Base-by-base conservation (phyloP, 2,329 filamentous ascomycete genomes). In the Colletotrichum acutatum region DNA sequence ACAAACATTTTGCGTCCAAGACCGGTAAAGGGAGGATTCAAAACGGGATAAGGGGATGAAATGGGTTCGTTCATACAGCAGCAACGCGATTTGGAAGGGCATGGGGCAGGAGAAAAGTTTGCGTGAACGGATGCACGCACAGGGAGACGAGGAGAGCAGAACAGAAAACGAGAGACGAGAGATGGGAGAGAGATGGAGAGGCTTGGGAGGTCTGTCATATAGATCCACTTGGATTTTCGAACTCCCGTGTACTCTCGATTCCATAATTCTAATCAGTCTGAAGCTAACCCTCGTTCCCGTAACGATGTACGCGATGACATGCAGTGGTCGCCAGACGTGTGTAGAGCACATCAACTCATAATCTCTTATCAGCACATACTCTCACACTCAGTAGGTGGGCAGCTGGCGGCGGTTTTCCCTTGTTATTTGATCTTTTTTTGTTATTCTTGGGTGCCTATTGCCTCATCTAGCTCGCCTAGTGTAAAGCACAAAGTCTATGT, bases 221-320 rank as follows among this genome's bases (percentile, higher is more conserved):
- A 72, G 66, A 60, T 60, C 66, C 70, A 19, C 58, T 56, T 70
- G 62, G 59, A 56, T 54, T 69, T 69, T 69, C 37, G 32, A 72
- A 69, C 46, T 60, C 56, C 46, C 42, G 42, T 59, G 42, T 59
- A 46, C 70, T 59, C 66, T 57, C 53, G 59, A 58, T 69, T 60
- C 58, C 70, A 53, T 72, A 72, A 72, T 72, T 71, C 53, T 72
- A 72, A 72, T 70, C 42, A 72, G 42, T 60, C 34, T 60, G 19
- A 58, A 58, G 34, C 22, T n/a, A 24, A n/a, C 1, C 30, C 6
- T 16, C 24, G 28, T 4, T 19, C 28, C n/a, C 22, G 14, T 24
- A 8, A 19, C 16, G 24, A 30, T 26, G 19, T 12, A 4, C 32
- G 32, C 32, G 32, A 34, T 34, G 2, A 34, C 11, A 34, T 34